These are phyloP conservation scores for Paspalum vaginatum DNA, from an alignment of 176 grass and related monocot genomes.

Conservation along the genomic window DNA sequence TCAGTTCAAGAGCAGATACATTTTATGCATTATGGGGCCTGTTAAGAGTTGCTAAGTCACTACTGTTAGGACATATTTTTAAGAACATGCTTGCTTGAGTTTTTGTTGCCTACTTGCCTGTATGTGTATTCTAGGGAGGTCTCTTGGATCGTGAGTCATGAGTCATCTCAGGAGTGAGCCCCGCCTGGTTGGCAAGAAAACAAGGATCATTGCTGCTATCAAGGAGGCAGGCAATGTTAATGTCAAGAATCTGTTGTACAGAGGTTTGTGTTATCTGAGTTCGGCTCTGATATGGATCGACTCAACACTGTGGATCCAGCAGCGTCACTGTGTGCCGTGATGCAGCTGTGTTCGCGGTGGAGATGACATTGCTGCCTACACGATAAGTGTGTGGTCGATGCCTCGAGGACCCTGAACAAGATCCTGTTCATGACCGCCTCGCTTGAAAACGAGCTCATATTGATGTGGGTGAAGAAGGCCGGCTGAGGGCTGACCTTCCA, in stretches of 20 bases:
- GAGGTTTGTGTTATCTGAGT: slow-evolving; percentile 65
- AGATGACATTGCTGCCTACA: too few species aligned
- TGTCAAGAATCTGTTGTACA: slow-evolving; percentile 34
- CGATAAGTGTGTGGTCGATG: too few species aligned
- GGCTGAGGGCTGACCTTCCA: too few species aligned
- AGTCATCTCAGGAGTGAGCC: slow-evolving; percentile 41
- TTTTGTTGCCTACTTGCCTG: neutral
- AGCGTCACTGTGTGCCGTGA: neutral
- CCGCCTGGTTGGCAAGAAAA: slow-evolving; percentile 37
- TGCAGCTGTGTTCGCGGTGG: too few species aligned
- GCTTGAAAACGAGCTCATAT: too few species aligned
- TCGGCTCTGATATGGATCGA: slow-evolving; percentile 38
- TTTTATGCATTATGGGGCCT: neutral
- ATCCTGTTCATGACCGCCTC: too few species aligned
- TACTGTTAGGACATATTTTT: neutral
- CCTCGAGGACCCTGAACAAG: too few species aligned
- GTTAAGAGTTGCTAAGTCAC: neutral
- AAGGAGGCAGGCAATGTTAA: slow-evolving; percentile 59
- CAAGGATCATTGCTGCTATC: slow-evolving; percentile 48
- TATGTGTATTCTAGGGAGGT: neutral
- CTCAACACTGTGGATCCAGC: slow-evolving; percentile 28
- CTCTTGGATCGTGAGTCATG: too few species aligned
- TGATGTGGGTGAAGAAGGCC: too few species aligned
- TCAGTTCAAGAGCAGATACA: neutral
- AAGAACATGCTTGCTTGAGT: neutral